phyloP scores from a whole-genome alignment of 202 grass and related monocot genomes.

The Elaeis oleifera region DNA sequence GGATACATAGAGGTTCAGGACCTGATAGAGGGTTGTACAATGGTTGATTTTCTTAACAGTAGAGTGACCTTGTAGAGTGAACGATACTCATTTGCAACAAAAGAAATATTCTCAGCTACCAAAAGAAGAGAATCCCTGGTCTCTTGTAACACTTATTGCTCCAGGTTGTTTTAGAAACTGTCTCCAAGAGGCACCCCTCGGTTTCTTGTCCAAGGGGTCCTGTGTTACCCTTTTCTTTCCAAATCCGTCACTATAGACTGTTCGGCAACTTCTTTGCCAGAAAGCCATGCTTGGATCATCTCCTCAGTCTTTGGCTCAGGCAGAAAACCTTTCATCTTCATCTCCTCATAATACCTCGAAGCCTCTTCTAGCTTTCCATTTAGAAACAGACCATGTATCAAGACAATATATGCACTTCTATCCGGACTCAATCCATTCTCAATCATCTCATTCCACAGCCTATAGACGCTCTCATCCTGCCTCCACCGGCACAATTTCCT shows the following conservation, averaged over 20 bases:
- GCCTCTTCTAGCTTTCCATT: constrained; percentile 62
- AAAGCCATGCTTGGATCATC: constrained; percentile 65
- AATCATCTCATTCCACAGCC: constrained; percentile 63
- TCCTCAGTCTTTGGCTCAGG: constrained; percentile 68
- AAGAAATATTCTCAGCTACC: too few relatives aligned
- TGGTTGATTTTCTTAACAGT: too few relatives aligned
- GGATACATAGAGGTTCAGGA: too few relatives aligned
- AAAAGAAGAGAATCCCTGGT: not conserved
- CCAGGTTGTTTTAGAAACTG: not conserved
- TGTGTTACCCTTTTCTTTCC: constrained; percentile 16
- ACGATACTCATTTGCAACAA: too few relatives aligned
- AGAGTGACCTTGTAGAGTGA: too few relatives aligned
- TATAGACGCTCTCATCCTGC: constrained; percentile 54
- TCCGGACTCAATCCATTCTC: constrained; percentile 57
- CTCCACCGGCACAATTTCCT: constrained; percentile 74
- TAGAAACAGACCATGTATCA: constrained; percentile 76
- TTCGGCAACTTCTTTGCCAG: constrained; percentile 48
- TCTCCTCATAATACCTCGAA: constrained; percentile 62
- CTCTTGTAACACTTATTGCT: not conserved
- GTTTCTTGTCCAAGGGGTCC: not conserved
- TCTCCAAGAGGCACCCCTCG: not conserved
- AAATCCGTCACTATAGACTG: constrained; percentile 14
- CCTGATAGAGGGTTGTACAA: too few relatives aligned
- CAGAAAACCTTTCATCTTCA: constrained; percentile 64
- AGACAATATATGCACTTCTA: constrained; percentile 64